A percentile compares a stretch with the other conserved stretches of the same genome.
Conservation (phyloP, 352 stramenopile species). For the Globisporangium cederbergense region DNA sequence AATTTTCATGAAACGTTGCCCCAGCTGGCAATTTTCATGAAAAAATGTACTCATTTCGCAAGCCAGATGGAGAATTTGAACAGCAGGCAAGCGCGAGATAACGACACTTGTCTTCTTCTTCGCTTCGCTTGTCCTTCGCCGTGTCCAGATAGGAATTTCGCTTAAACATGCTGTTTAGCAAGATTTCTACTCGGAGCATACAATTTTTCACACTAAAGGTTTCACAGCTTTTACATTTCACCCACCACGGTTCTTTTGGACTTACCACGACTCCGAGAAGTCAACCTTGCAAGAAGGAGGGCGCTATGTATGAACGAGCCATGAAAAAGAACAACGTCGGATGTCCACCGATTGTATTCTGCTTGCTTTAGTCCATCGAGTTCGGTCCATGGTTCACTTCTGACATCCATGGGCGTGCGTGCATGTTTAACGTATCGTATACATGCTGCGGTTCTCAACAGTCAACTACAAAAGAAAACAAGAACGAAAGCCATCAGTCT, state of each 20-base stretch:
- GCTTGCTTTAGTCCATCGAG: background rate
- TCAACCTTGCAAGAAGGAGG: background rate
- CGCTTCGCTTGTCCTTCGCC: background rate
- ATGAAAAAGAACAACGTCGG: background rate
- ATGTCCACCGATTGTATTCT: background rate
- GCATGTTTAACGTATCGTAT: background rate
- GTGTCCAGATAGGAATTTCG: slow-evolving; percentile 2
- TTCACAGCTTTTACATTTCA: slow-evolving; percentile 8
- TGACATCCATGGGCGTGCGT: background rate
- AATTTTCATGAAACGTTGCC: background rate
- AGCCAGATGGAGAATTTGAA: slow-evolving; percentile 3
- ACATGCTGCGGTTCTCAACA: background rate
- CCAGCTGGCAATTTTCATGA: background rate
- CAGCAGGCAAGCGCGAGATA: slow-evolving; percentile 3
- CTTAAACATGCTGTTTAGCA: slow-evolving; percentile 1
- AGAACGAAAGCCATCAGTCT: background rate
- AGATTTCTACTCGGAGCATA: slow-evolving; percentile 4
- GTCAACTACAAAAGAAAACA: background rate
- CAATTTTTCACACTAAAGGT: slow-evolving; percentile 5
- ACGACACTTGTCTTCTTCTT: background rate
- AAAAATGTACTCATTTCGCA: slow-evolving; percentile 4
- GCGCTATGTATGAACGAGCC: slow-evolving; percentile 14
- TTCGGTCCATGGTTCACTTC: background rate
- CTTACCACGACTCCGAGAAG: background rate
- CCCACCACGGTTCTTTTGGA: background rate